Conservation (phyloP, 495 filamentous ascomycete species). For the Extremus antarcticus region DNA sequence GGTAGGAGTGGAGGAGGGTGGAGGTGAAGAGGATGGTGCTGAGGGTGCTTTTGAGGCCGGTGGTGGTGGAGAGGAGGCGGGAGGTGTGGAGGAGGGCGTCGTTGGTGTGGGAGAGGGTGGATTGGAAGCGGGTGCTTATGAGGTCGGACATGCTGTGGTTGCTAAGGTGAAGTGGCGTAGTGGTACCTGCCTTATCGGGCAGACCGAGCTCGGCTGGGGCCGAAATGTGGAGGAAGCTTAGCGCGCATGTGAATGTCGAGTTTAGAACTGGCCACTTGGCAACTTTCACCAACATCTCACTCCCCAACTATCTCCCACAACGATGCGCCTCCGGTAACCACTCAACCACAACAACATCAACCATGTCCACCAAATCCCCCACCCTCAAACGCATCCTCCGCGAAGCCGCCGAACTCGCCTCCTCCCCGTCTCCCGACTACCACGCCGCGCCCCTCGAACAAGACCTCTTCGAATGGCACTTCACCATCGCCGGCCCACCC, state of each 20-base stretch:
- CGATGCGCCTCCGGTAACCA: neutral
- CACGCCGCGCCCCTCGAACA: slow-evolving; percentile 69
- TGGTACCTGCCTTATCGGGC: neutral
- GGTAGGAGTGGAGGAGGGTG: slow-evolving; percentile 14
- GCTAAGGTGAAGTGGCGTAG: neutral
- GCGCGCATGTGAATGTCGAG: neutral
- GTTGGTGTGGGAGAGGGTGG: slow-evolving; percentile 7
- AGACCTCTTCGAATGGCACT: slow-evolving; percentile 98
- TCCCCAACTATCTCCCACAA: no score
- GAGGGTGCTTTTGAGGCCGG: slow-evolving; percentile 20
- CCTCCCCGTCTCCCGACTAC: slow-evolving; percentile 67
- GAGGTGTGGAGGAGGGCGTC: slow-evolving; percentile 18
- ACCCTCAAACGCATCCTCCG: slow-evolving; percentile 72
- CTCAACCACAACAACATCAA: neutral
- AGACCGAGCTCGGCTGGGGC: no score
- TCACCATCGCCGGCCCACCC: slow-evolving; percentile 88
- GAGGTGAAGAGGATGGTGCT: slow-evolving; percentile 22
- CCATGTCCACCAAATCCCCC: slow-evolving; percentile 60
- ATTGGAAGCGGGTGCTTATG: neutral
- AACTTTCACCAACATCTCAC: neutral
- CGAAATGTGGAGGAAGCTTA: neutral
- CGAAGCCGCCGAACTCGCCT: slow-evolving; percentile 75
- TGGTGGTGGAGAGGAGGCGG: slow-evolving; percentile 20
- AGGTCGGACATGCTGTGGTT: neutral
- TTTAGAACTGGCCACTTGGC: neutral